Evolutionary conservation across 306 rosid genomes (phyloP), one percentile per base, ranked within the genome.

Genomic region (Trichosanthes cucumerina): DNA sequence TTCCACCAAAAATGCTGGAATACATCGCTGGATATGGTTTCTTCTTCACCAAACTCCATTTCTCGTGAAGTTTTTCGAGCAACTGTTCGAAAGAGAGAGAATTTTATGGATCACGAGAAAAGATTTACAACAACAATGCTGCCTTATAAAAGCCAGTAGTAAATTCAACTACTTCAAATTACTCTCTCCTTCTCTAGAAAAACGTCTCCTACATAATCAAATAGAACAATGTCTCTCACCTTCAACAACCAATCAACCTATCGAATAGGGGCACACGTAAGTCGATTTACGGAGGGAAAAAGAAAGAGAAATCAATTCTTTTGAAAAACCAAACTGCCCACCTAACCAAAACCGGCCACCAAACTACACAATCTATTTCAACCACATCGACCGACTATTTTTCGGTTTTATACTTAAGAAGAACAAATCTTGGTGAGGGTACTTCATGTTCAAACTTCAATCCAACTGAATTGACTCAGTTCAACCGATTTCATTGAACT

Each of bases 1-100:
- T 92, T 69, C 98, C 98, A 71, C 97, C 98, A 85, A 83, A 91
- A 78, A 86, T 38, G 83, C 98, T 92, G 56, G 98, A 94, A 80
- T 94, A 94, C 98, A 94, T 92, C 47, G 98, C 96, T 39, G 88
- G 90, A 65, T 33, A 92, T 71, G 88, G 85, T 73, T 94, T 93
- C 78, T 84, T 86, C 80, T 87, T 86, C 80, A 84, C 91, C 66
- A 82, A 79, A 81, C 85, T 86, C 97, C 98, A 85, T 62, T 78
- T 92, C 79, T 92, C 83, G 2, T 92, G 88, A 75, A 95, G 94
- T 83, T 91, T 95, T 81, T 91, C 97, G 43, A 89, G 87, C 85
- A 95, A 78, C 97, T 95, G 88, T 60, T 80, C 23, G 77, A 78
- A 19, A 49, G 39, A 31, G 62, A 54, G 16, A 28, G 21, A 33